A percentile compares a stretch with the other conserved stretches of the same genome.
Conservation (phyloP, 257 asterid genomes). For the Solanum stenotomum region DNA sequence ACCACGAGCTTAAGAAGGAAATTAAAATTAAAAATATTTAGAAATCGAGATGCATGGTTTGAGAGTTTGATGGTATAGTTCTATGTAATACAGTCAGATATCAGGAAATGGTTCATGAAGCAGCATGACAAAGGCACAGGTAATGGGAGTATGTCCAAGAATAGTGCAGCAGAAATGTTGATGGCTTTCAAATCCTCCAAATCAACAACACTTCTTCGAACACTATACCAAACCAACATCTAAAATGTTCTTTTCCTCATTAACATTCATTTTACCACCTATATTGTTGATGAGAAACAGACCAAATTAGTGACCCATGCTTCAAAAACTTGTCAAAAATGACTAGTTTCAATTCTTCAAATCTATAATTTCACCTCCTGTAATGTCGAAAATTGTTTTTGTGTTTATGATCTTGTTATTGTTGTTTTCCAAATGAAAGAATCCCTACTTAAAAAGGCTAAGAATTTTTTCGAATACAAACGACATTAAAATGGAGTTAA, state of each 20-base stretch:
- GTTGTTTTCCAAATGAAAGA: too few relatives aligned
- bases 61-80: not conserved
- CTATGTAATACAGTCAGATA: slow-evolving; percentile 56
- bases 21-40: too few relatives aligned
- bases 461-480: not conserved
- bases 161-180: not conserved
- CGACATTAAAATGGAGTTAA: not conserved
- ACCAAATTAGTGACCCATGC: not conserved
- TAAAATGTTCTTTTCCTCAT: not conserved
- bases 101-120: slow-evolving; percentile 89
- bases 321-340: not conserved
- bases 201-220: too few relatives aligned
- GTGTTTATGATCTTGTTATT: not conserved
- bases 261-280: not conserved
- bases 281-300: not conserved
- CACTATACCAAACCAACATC: not conserved
- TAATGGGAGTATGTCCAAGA: slow-evolving; percentile 40
- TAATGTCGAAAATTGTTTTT: not conserved
- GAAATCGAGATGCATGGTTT: not conserved
- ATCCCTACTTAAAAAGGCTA: too few relatives aligned
- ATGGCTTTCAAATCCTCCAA: too few relatives aligned
- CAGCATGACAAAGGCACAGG: slow-evolving; percentile 50
- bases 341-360: not conserved
- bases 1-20: not conserved
- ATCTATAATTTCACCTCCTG: not conserved